Evolutionary conservation across 1,284 basidiomycete genomes (phyloP), one percentile per base, ranked within the genome.

Genomic region (Hemileia vastatrix): DNA sequence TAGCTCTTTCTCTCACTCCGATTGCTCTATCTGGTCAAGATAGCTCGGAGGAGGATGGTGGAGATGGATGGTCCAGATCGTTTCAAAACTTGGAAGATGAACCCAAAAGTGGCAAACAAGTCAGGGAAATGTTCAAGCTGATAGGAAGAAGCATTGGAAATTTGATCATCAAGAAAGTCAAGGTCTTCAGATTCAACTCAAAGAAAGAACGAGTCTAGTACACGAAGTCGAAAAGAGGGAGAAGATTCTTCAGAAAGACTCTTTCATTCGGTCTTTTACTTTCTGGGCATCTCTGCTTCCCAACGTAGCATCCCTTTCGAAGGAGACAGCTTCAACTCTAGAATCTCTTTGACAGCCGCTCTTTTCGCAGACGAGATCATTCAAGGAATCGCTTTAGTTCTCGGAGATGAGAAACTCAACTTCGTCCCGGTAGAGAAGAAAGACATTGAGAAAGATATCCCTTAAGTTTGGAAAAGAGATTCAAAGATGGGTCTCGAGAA

Each of bases 401-500:
- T 40, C 15, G 36, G 11, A 40, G 36, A 40, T 40, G 36, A 40
- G 36, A 40, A 15, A 40, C 36, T 40, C 36, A 40, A 40, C 15
- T 15, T 40, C 15, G 15, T 40, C 9, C 36, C 15, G 36, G 36
- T 40, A 40, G 36, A 40, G 36, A 27, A 32, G 55, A 9, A 50
- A 57, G 45, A 50, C 3, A 23, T 3, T 32, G 19, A 24, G 43
- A 21, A 57, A 47, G 55, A 33, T 21, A 9, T 47, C 55, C 13
- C 48, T n/a, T 21, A 57, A 47, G 44, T 15, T 57, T 23, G 55
- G 55, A 4, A 57, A 47, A 23, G 15, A 49, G 13, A 33, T 48
- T 27, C 33, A 32, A 21, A 32, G 24, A 3, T 19, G 48, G 8
- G 55, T 57, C 2, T 31, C 21, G n/a, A 13, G 21, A 2, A 47